phyloP scores from a whole-genome alignment of 2,329 filamentous ascomycete species.

The Sordariomycetes sp. region DNA sequence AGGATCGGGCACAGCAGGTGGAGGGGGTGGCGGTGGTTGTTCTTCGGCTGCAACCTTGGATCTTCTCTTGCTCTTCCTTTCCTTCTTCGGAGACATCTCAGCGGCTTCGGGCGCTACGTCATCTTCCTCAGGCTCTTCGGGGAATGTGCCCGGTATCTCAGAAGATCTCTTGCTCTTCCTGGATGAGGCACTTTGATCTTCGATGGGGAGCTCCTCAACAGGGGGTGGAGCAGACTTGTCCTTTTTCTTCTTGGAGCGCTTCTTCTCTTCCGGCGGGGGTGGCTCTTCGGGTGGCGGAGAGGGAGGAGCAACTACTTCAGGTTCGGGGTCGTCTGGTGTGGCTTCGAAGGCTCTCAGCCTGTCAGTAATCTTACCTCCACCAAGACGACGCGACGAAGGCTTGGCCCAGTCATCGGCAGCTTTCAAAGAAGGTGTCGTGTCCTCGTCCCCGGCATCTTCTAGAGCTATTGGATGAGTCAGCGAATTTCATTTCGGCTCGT shows the following conservation, averaged over 20 bases:
- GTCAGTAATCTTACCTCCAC: constrained; percentile 44
- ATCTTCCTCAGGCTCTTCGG: constrained; percentile 18
- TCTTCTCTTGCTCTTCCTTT: constrained; percentile 6
- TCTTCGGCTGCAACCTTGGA: constrained; percentile 20
- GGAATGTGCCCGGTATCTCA: constrained; percentile 49
- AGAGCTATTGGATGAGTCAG: constrained; percentile 39
- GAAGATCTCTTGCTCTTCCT: constrained; percentile 14
- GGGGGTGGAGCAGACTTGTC: constrained; percentile 16
- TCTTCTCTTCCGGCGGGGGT: constrained; percentile 23
- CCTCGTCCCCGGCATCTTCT: constrained; percentile 33
- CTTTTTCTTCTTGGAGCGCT: constrained; percentile 30
- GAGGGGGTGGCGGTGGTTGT: constrained; percentile 24
- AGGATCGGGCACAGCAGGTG: constrained; percentile 37
- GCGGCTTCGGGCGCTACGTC: constrained; percentile 3
- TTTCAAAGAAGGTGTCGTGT: constrained; percentile 22
- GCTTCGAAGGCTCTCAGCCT: constrained; percentile 47
- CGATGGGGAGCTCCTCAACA: constrained; percentile 6
- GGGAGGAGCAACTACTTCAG: constrained; percentile 2
- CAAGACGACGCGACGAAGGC: constrained; percentile 32
- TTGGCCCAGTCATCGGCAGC: constrained; percentile 28
- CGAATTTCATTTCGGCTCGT: constrained; percentile 28
- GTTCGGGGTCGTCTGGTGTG: constrained; percentile 14
- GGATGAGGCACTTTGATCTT: constrained; percentile 5
- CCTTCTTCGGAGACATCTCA: constrained; percentile 5
- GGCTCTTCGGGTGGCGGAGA: constrained; percentile 7